Base-by-base conservation (phyloP, 306 rosid species). In the Glycyrrhiza uralensis region DNA sequence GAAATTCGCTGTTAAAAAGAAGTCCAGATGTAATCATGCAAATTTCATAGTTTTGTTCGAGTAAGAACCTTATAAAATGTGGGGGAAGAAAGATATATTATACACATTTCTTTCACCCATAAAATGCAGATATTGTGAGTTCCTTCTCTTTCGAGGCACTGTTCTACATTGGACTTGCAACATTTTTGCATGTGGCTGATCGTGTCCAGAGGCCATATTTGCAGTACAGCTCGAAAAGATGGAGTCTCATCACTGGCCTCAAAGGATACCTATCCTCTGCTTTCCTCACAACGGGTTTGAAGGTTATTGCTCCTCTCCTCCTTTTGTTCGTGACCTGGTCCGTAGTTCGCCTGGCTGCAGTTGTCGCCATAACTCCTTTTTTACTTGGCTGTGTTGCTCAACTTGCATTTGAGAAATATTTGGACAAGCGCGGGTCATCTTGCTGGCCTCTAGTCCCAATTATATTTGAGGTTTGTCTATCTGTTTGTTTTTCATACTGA, bases 181-280 rank as follows among this genome's bases (percentile, higher is more conserved):
- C 60, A 24, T 94, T 89, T 79, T 79, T 94, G 72, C 74, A 56
- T 11, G 91, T 94, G 73, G 85, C 85, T 5, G 96, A 91, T 49
- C 82, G 29, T n/a, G 92, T 94, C 54, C 97, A 91, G 81, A 91
- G 80, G 81, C 98, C 97, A 11, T 94, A 89, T 85, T 75, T 94
- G 75, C 79, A 89, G 61, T 94, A 82, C 87, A 94, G 95, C 81
- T 1, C 98, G 17, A 94, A 79, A 81, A 94, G 92, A 71, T 94
- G 98, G 98, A 83, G 97, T 78, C 93, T 94, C 72, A 87, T 94
- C 60, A 94, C 97, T 22, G 97, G 97, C 80, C 89, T 94, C 51
- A 87, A 80, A 80, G 98, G 98, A 74, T 91, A 91, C 84, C 49
- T 94, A 74, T 39, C 76, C 55, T 71, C 95, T 10, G 88, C 89